These are phyloP conservation scores for Clavispora asparagi DNA, from an alignment of 805 yeast species.

Conservation along the genomic window DNA sequence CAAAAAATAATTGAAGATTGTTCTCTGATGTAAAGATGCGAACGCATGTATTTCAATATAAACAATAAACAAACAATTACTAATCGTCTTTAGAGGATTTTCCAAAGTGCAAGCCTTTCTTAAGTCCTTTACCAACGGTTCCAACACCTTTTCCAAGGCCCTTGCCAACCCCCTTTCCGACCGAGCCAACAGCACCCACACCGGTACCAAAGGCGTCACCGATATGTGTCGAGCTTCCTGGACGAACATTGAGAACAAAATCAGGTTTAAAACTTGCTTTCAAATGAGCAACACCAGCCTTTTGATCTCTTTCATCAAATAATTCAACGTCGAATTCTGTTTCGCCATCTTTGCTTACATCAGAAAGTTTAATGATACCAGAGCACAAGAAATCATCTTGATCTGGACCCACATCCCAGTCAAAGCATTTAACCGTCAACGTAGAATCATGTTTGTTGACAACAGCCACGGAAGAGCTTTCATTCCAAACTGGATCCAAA, in stretches of 20 bases:
- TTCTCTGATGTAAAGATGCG: background rate
- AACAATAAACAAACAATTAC: background rate
- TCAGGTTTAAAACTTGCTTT: conserved; percentile 64
- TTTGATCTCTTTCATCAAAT: conserved; percentile 36
- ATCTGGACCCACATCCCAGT: conserved; percentile 93
- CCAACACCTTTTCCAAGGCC: conserved; percentile 29
- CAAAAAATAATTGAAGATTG: background rate
- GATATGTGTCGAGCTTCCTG: conserved; percentile 26
- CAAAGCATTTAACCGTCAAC: conserved; percentile 57
- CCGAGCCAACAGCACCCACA: conserved; percentile 16
- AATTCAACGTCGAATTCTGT: conserved; percentile 44
- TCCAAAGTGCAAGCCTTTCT: conserved; percentile 34
- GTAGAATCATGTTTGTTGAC: conserved; percentile 57
- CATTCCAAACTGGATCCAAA: conserved; percentile 87
- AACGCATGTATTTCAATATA: background rate
- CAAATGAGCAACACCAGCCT: conserved; percentile 63
- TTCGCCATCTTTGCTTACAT: conserved; percentile 44
- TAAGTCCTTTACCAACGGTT: conserved; percentile 28
- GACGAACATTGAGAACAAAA: conserved; percentile 49
- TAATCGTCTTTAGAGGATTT: conserved; percentile 8
- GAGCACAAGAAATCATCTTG: conserved; percentile 78
- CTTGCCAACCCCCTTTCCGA: conserved; percentile 15
- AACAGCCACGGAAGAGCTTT: conserved; percentile 51
- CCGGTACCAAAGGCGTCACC: conserved; percentile 41
- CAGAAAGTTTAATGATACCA: conserved; percentile 51